These are phyloP conservation scores for Cercospora zeae-maydis DNA, from an alignment of 2,329 filamentous ascomycete genomes.

Conservation along the genomic window DNA sequence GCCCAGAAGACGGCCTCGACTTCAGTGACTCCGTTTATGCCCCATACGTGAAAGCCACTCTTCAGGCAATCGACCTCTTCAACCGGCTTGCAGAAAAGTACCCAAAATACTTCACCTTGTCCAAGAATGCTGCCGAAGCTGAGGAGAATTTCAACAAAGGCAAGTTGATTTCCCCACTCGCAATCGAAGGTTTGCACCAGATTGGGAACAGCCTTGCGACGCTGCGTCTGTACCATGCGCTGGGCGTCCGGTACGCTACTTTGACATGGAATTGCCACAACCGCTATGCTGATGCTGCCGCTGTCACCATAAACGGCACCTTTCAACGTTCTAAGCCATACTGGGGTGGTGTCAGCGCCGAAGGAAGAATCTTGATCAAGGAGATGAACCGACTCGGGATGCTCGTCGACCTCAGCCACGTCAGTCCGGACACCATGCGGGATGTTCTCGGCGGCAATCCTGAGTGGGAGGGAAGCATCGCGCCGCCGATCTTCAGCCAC, in stretches of 20 bases:
- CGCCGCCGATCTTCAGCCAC: constrained; percentile 86
- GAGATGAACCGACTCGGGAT: constrained; percentile 96
- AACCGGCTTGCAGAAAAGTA: constrained; percentile 61
- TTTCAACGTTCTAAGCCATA: constrained; percentile 50
- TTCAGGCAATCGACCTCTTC: constrained; percentile 73
- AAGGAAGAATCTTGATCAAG: constrained; percentile 64
- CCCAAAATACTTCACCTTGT: constrained; percentile 65
- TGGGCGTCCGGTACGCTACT: constrained; percentile 84
- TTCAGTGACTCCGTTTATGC: constrained; percentile 71
- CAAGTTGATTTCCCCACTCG: constrained; percentile 69
- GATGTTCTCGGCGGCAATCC: constrained; percentile 65
- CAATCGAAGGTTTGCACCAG: constrained; percentile 86
- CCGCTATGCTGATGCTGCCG: constrained; percentile 77
- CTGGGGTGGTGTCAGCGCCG: constrained; percentile 69
- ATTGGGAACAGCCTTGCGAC: constrained; percentile 80
- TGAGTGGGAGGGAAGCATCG: constrained; percentile 67
- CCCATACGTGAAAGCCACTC: constrained; percentile 61
- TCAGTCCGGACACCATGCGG: constrained; percentile 74
- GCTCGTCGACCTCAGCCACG: constrained; percentile 86
- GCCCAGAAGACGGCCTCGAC: constrained; percentile 67
- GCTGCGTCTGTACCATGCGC: constrained; percentile 68
- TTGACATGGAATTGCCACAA: constrained; percentile 95
- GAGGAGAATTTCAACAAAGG: constrained; percentile 49
- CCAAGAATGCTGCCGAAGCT: constrained; percentile 58
- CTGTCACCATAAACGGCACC: constrained; percentile 52